Conservation (phyloP, 768 basidiomycete genomes). For the Tubosaeta sp. region DNA sequence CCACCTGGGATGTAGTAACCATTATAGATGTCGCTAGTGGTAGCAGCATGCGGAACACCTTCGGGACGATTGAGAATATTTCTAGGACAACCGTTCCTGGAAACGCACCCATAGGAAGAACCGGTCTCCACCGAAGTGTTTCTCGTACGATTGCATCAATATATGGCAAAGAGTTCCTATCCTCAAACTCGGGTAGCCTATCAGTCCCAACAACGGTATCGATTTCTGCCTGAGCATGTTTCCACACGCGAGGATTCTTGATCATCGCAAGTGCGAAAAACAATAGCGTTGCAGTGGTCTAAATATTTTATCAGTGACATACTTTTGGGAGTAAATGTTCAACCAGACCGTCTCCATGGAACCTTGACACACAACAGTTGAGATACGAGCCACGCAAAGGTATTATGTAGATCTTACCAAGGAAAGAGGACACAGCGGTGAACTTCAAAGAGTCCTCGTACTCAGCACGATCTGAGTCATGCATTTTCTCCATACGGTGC, state of each 20-base stretch:
- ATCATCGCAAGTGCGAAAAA: constrained; percentile 10
- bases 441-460: background rate
- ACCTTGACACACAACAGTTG: background rate
- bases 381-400: background rate
- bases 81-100: background rate
- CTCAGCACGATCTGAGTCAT: background rate
- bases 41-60: constrained; percentile 21
- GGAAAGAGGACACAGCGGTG: background rate
- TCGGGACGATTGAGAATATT: background rate
- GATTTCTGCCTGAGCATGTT: constrained; percentile 10
- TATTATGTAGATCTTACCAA: background rate
- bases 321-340: background rate
- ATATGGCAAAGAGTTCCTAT: constrained; percentile 5
- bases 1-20: constrained; percentile 52
- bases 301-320: background rate
- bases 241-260: constrained; percentile 9
- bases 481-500: background rate
- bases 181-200: constrained; percentile 1
- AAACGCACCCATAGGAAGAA: background rate
- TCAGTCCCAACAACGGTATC: constrained; percentile 4
- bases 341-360: background rate
- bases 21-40: constrained; percentile 36
- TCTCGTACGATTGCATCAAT: constrained; percentile 8
- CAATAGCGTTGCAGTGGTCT: background rate
- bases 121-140: constrained; percentile 4